These are phyloP conservation scores for Hypoxylon fragiforme DNA, from an alignment of 495 filamentous ascomycete species.

Conservation along the genomic window DNA sequence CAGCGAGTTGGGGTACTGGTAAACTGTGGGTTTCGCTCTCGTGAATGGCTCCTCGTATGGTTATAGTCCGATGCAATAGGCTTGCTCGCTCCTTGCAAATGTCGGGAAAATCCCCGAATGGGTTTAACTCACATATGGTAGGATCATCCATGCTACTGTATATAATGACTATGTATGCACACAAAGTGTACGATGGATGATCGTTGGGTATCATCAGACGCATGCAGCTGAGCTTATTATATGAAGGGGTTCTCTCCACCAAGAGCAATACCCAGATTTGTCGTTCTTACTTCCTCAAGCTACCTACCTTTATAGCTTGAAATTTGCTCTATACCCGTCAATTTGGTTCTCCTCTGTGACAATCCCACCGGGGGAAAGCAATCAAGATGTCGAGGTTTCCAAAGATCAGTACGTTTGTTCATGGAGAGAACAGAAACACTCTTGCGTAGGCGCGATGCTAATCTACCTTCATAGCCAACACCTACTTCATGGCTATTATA, in stretches of 20 bases:
- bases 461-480: constrained; percentile 45
- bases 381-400: constrained; percentile 37
- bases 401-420: constrained; percentile 34
- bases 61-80: constrained; percentile 15
- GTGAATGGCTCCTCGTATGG: constrained; percentile 23
- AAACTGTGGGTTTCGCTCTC: neutral
- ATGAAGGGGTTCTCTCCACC: constrained; percentile 32
- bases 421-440: neutral
- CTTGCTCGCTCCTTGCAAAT: constrained; percentile 9
- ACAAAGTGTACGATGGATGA: constrained; percentile 8
- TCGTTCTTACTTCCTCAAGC: neutral
- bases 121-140: too few species aligned
- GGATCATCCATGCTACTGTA: too few species aligned
- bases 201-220: constrained; percentile 24
- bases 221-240: constrained; percentile 30
- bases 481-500: constrained; percentile 64
- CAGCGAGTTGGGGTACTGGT: constrained; percentile 6
- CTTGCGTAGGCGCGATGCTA: constrained; percentile 23
- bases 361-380: constrained; percentile 10
- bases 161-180: constrained; percentile 26
- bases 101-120: constrained; percentile 27
- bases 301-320: constrained; percentile 4
- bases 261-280: neutral
- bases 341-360: constrained; percentile 6
- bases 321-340: constrained; percentile 13